These are phyloP conservation scores for Zygotorulaspora danielsina DNA, from an alignment of 805 yeast species.

Conservation along the genomic window DNA sequence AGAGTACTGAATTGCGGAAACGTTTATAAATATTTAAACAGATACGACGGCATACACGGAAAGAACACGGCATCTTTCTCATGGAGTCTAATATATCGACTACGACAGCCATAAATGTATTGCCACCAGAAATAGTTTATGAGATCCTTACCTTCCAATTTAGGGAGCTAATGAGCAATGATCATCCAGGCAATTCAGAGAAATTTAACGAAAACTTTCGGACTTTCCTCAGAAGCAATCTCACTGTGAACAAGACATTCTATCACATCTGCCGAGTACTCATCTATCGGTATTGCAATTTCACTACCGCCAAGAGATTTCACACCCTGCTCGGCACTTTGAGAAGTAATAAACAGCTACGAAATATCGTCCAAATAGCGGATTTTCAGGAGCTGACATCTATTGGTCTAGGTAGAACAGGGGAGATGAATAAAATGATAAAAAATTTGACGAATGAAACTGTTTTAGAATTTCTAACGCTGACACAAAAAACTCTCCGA, in stretches of 20 bases:
- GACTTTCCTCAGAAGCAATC: slow-evolving; percentile 48
- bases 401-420: slow-evolving; percentile 84
- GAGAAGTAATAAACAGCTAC: slow-evolving; percentile 43
- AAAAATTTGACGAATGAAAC: slow-evolving; percentile 83
- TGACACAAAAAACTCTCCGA: slow-evolving; percentile 57
- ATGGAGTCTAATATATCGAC: slow-evolving; percentile 3
- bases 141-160: slow-evolving; percentile 52
- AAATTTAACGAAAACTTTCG: slow-evolving; percentile 43
- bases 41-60: no score
- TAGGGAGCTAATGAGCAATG: slow-evolving; percentile 47
- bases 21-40: no score
- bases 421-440: slow-evolving; percentile 83
- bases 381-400: slow-evolving; percentile 89
- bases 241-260: slow-evolving; percentile 54
- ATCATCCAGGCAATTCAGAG: slow-evolving; percentile 46
- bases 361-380: slow-evolving; percentile 59
- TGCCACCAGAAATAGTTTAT: slow-evolving; percentile 55
- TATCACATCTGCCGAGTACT: slow-evolving; percentile 54
- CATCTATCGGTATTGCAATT: slow-evolving; percentile 61
- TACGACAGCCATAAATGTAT: slow-evolving; percentile 1
- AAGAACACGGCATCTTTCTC: no score
- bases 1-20: no score
- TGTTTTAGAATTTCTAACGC: slow-evolving; percentile 53
- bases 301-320: slow-evolving; percentile 77
- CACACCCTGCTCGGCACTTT: slow-evolving; percentile 62